Evolutionary conservation across 2,329 filamentous ascomycete species (phyloP), one percentile per base, ranked within the genome.

Genomic region (Neospermospora avenae): DNA sequence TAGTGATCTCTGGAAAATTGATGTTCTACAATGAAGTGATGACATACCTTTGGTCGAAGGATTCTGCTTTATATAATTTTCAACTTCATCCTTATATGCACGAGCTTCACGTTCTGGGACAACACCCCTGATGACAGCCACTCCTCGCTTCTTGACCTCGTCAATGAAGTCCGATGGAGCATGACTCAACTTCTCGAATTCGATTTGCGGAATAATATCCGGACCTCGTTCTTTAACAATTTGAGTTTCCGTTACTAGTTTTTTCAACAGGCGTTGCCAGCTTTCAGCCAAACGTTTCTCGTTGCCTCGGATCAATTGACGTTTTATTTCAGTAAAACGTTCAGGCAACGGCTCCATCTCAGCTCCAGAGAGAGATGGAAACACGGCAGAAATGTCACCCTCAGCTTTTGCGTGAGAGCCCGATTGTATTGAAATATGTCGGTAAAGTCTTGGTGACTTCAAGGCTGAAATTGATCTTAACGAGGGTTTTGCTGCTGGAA

Each of bases 1-100:
- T 45, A 44, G 41, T 16, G 24, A 14, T 20, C 14, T 31, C 14
- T 35, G 6, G 3, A 8, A n/a, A 31, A 6, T 42, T 24, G 7
- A 46, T 16, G 37, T 18, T 45, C 31, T 18, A 41, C n/a, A 4
- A 39, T 13, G 16, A 51, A 28, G 28, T 31, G 28, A 31, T 31
- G 28, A 10, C 37, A 24, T 62, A 69, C 67, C 67, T 76, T 77
- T 80, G 3, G 84, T 86, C 3, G 75, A 76, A 0, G 84, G 81
- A 68, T 92, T 92, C 56, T 79, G 79, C 13, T 74, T 75, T 6
- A 90, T 81, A 66, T 92, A 92, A 7, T 83, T 81, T 63, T 85
- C 81, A 5, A 88, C 75, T 61, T 86, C 80, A 8, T 77, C 77
- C 74, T 92, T 92, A 67, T 85, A 89, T 1, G 75, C 77, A 51